Evolutionary conservation across 2,329 filamentous ascomycete species (phyloP), one percentile per base, ranked within the genome.

Genomic region (Ophiostoma perfectum): DNA sequence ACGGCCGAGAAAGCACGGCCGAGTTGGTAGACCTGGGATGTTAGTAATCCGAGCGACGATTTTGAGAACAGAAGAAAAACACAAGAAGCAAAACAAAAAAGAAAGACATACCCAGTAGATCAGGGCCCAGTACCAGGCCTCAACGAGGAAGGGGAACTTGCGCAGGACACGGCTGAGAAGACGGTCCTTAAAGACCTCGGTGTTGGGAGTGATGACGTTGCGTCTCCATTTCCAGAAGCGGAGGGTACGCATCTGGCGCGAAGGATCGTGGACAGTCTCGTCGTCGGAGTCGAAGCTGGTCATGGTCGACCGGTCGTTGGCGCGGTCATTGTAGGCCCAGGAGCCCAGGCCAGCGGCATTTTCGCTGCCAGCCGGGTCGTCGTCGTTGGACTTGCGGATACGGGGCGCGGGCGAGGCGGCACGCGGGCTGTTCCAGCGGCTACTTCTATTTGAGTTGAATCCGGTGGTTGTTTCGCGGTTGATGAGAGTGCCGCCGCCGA

Each of bases 71-170:
- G 27, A n/a, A 62, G 58, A 41, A 2, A 41, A 14, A 38, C 3
- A 16, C 6, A n/a, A 18, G 2, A 5, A 6, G 2, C 14, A 6
- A 4, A 7, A 7, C 5, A 62, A 4, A 3, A 42, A 41, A 11
- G 5, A 16, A 11, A 14, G 27, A 75, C 84, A 73, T 82, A 91
- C 89, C 88, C 89, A 92, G 79, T 92, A 92, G 66, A 92, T 88
- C 71, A 91, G 78, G 2, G 87, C 86, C 89, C 89, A 92, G 73
- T 92, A 92, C 88, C 89, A 92, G 55, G 85, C 88, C 77, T 92
- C 90, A 1, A 88, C 87, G 41, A 92, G 76, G 75, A 92, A 92
- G 0, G 90, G 90, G 72, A 90, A 86, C 74, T 85, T 88, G 69
- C 81, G 81, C 14, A 92, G 81, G 47, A 92, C 72, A 4, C 88